These are phyloP conservation scores for Wickerhamomyces ciferrii DNA, from an alignment of 805 yeast genomes.

Conservation along the genomic window DNA sequence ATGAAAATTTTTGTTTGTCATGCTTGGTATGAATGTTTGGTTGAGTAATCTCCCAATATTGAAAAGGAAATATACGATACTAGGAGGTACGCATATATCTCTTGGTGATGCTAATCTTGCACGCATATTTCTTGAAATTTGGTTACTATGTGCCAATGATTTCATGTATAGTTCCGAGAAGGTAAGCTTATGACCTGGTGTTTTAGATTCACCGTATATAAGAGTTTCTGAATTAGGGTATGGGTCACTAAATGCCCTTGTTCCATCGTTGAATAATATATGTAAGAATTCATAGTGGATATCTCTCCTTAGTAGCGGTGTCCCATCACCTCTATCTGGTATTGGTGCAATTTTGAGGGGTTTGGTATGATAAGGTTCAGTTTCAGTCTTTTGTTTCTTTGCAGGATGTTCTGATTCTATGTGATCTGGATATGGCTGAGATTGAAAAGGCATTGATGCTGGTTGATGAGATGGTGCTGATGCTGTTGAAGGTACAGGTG, in stretches of 20 bases:
- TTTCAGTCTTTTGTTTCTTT: neutral
- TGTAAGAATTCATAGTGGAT: neutral
- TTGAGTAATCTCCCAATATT: neutral
- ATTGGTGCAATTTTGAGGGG: too few species aligned
- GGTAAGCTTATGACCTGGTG: neutral
- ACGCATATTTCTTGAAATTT: neutral
- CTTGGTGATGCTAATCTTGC: neutral
- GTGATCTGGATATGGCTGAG: too few species aligned
- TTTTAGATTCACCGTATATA: neutral
- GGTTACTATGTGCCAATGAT: neutral
- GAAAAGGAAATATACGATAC: neutral
- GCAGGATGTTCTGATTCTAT: neutral
- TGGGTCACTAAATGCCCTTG: neutral
- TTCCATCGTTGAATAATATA: neutral
- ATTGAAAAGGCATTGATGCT: neutral
- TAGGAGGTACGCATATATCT: neutral
- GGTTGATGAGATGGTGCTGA: neutral
- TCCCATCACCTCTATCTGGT: neutral
- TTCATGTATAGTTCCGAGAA: neutral
- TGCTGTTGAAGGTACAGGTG: neutral
- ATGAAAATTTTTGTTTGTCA: neutral
- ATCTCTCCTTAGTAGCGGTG: neutral
- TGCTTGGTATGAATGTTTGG: neutral
- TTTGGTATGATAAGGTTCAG: too few species aligned
- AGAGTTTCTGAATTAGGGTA: neutral